Base-by-base conservation (phyloP, 2,329 filamentous ascomycete species). In the Claviceps pazoutovae region DNA sequence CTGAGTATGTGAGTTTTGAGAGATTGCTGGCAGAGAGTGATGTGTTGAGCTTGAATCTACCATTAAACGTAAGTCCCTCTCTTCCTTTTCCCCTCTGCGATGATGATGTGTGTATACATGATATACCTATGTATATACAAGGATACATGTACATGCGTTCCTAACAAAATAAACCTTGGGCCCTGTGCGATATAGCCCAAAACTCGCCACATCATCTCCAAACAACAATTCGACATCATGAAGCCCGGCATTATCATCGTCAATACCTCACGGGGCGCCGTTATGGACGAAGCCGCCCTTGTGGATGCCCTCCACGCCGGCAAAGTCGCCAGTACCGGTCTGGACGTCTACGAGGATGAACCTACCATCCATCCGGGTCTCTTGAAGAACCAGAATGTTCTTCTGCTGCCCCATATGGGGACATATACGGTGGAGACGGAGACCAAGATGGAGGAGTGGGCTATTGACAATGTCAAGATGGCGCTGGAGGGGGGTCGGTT, bases 341-440 rank as follows among this genome's bases (percentile, higher is more conserved):
- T 94, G 5, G 88, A 94, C 63, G 88, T 94, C 48, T 94, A 82
- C 61, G 88, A 94, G 63, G 74, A 89, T 39, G 88, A 94, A 66
- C 88, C 88, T 0, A 73, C 78, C 53, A 71, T 94, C 30, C 86
- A 93, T 61, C 82, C 81, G 0, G 85, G 83, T 1, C 71, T 94
- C 43, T 58, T 90, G 14, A 69, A 71, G 16, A 90, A 91, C 62
- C 79, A 79, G 2, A 77, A 80, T 58, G 86, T 87, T 21, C 72
- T 91, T 59, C 72, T 95, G 30, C 69, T 94, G 38, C 88, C 88
- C 49, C 88, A 94, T 66, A 86, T 94, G 85, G 88, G 88, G 0
- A 94, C 88, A 0, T 88, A 79, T 75, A 91, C 86, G 0, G 70
- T 81, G 30, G 87, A 80, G 68, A 79, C 77, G 6, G 71, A 76